Percentiles rank a stretch among this genome's conserved stretches.
phyloP scores from a whole-genome alignment of 2,329 filamentous ascomycete species.

The Emergomyces orientalis region DNA sequence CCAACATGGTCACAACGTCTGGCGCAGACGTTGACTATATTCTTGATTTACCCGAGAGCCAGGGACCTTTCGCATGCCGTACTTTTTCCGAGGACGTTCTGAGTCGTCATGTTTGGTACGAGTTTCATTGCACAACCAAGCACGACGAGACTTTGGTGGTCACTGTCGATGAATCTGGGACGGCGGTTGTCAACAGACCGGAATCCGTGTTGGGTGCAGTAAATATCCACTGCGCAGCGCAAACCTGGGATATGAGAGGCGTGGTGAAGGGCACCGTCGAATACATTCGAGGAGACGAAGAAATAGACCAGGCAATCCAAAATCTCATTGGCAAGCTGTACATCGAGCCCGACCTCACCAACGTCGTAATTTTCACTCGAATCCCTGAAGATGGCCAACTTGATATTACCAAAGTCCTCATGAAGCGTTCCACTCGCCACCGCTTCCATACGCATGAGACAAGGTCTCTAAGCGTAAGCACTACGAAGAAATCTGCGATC shows the following conservation, averaged over 20 bases:
- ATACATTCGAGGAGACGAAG: constrained; percentile 19
- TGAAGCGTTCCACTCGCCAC: constrained; percentile 30
- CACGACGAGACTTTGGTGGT: constrained; percentile 26
- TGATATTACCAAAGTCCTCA: constrained; percentile 25
- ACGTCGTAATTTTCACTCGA: constrained; percentile 23
- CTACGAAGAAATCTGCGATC: constrained; percentile 3
- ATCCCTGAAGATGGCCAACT: constrained; percentile 20
- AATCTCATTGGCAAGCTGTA: constrained; percentile 29
- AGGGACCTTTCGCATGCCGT: constrained; percentile 13
- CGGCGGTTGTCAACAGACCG: constrained; percentile 22
- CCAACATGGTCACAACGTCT: constrained; percentile 31
- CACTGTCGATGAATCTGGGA: constrained; percentile 26
- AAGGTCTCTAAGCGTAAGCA: not conserved
- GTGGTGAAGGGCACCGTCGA: constrained; percentile 23
- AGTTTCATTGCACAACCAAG: constrained; percentile 32
- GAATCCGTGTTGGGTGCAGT: constrained; percentile 25
- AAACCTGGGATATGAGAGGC: constrained; percentile 34
- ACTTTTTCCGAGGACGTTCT: constrained; percentile 20
- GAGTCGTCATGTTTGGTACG: constrained; percentile 23
- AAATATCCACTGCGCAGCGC: constrained; percentile 31
- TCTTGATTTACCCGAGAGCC: constrained; percentile 25
- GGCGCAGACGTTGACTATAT: constrained; percentile 34
- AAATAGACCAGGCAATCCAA: constrained; percentile 24
- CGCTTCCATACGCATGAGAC: constrained; percentile 14
- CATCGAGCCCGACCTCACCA: constrained; percentile 22